Evolutionary conservation across 352 stramenopile genomes (phyloP), one percentile per base, ranked within the genome.

Genomic region (Globisporangium canariense): DNA sequence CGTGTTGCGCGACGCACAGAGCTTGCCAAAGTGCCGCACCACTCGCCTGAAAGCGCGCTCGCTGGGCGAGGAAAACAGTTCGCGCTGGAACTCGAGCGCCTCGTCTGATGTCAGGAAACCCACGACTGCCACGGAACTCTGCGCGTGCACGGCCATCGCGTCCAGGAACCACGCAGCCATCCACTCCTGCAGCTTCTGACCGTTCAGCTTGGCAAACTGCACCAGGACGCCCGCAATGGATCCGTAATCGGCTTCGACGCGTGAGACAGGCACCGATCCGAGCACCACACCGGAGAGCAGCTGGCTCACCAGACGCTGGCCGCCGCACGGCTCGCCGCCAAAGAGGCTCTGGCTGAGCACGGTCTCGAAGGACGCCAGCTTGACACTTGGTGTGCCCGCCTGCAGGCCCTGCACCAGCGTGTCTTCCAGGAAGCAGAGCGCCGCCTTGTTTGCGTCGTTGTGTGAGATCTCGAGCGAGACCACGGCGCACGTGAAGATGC

Each of bases 391-490:
- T 16, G 58, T 68, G 3, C 45, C 58, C 1, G 60, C 53, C 45
- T 63, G 51, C n/a, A 80, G 38, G 4, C 71, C 68, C 18, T 68
- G 63, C 43, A 74, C 58, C 18, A 88, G 55, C 25, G 68, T 67
- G 3, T 75, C 73, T 60, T 98, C 91, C 18, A 98, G 54, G 74
- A 98, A 98, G 64, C 87, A 97, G 32, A 98, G 65, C 36, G 94
- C 94, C 14, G 87, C 94, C 64, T 97, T 96, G 67, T 98, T 98
- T 3, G 94, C 94, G 67, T 98, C 94, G 41, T 95, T 90, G 77
- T 99, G 96, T 16, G 94, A 88, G 50, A 98, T 77, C 34, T 89
- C 76, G 58, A 99, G 88, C 8, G 93, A 91, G 28, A 93, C 65
- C 10, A 92, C 73, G 4, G 92, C 91, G 34, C 82, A 97, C 50